These are phyloP conservation scores for Coemansia sp. DNA, from an alignment of 192 early-diverging fungal genomes.

Conservation along the genomic window DNA sequence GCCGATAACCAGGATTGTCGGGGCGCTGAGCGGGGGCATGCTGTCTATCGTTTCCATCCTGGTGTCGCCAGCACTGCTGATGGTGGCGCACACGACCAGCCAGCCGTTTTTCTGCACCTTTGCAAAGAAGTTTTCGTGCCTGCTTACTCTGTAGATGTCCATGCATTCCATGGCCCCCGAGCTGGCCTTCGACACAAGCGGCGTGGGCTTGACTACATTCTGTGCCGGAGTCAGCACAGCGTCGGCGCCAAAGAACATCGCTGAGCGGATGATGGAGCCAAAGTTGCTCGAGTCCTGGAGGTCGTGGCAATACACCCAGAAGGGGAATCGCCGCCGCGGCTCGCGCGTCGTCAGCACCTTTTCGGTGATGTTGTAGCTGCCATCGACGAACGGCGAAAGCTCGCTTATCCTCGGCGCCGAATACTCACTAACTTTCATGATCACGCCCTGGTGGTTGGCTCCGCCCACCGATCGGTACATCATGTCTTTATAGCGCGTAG, in stretches of 20 bases:
- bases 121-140: conserved; percentile 1
- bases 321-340: conserved; percentile 31
- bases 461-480: neutral
- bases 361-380: conserved; percentile 12
- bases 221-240: conserved; percentile 18
- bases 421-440: conserved; percentile 9
- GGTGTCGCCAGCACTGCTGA: neutral
- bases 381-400: conserved; percentile 9
- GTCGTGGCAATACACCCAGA: conserved; percentile 26
- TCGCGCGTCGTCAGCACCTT: neutral
- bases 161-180: conserved; percentile 39
- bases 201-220: conserved; percentile 8
- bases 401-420: neutral
- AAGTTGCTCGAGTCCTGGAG: conserved; percentile 43
- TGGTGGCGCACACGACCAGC: conserved; percentile 25
- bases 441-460: conserved; percentile 31
- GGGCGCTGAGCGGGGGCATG: conserved; percentile 10
- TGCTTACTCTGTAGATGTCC: conserved; percentile 4
- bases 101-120: conserved; percentile 22
- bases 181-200: conserved; percentile 41
- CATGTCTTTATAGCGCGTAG: neutral
- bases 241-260: conserved; percentile 50
- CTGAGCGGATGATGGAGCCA: conserved; percentile 45
- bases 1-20: conserved; percentile 44
- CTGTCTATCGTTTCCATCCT: neutral